Percentiles rank a stretch among this genome's conserved stretches.
Conservation (phyloP, 345 rosid genomes). For the rapeseed (Brassica napus) region DNA sequence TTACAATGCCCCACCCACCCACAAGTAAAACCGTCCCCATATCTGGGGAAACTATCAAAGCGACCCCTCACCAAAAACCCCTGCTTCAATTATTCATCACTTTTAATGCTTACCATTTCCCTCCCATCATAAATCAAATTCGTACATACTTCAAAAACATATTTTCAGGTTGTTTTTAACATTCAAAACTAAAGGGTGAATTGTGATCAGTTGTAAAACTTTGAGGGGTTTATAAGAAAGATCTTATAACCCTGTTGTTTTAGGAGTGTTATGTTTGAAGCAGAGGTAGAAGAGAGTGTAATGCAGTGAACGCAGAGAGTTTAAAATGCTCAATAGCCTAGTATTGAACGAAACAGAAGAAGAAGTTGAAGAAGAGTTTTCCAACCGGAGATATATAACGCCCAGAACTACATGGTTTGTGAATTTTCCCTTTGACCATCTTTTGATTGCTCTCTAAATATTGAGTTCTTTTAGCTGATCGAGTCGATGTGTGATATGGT, state of each 20-base stretch:
- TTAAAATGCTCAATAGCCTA: no score
- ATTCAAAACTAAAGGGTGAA: not conserved
- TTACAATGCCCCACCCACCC: constrained; percentile 24
- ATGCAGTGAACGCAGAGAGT: not conserved
- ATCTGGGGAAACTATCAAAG: constrained; percentile 34
- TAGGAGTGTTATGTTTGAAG: not conserved
- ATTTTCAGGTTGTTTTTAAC: not conserved
- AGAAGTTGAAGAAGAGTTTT: not conserved
- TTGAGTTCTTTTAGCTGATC: no score
- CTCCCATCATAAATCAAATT: no score
- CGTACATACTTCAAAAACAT: no score
- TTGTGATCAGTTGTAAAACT: not conserved
- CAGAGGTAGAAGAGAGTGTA: not conserved
- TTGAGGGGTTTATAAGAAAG: not conserved
- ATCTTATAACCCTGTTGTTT: not conserved
- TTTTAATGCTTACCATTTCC: no score
- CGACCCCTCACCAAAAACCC: no score
- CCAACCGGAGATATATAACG: not conserved
- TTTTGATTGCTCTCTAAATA: not conserved
- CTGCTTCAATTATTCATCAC: no score
- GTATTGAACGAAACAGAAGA: not conserved
- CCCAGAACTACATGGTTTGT: not conserved
- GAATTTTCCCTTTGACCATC: not conserved
- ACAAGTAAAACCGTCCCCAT: constrained; percentile 39
- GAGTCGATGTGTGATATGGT: not conserved